Percentiles rank a stretch among this genome's conserved stretches.
Conservation (phyloP, 2,329 filamentous ascomycete species). For the Raffaelea arxii region DNA sequence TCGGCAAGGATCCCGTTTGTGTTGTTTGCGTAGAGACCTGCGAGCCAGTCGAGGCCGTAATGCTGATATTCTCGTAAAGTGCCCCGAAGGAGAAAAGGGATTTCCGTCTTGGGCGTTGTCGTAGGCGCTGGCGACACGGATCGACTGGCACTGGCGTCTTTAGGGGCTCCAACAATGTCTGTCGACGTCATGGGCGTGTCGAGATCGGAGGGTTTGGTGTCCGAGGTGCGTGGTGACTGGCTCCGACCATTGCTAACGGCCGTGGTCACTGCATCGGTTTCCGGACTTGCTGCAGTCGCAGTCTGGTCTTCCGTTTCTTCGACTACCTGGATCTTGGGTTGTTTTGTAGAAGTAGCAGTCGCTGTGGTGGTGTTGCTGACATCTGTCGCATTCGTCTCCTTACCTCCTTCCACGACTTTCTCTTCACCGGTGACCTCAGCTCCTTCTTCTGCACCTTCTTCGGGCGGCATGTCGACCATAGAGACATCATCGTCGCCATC, state of each 20-base stretch:
- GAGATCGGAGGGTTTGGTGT: slow-evolving; percentile 40
- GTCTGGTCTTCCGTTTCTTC: slow-evolving; percentile 20
- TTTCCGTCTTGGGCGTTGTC: slow-evolving; percentile 48
- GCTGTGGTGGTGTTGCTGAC: no score
- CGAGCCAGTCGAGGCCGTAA: slow-evolving; percentile 93
- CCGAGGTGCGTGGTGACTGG: slow-evolving; percentile 37
- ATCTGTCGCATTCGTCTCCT: not conserved
- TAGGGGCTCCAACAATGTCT: slow-evolving; percentile 23
- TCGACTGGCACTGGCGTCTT: slow-evolving; percentile 21
- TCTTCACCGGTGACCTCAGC: no score
- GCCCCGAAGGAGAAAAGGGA: slow-evolving; percentile 77
- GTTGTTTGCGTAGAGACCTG: slow-evolving; percentile 79
- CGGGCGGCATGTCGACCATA: slow-evolving; percentile 16
- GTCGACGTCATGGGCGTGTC: slow-evolving; percentile 27
- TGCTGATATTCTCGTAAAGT: slow-evolving; percentile 93
- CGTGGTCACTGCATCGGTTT: slow-evolving; percentile 33
- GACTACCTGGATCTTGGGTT: slow-evolving; percentile 18
- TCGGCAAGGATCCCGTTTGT: slow-evolving; percentile 96
- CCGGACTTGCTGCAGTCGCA: slow-evolving; percentile 25
- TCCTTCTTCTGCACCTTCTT: not conserved
- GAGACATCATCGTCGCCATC: slow-evolving; percentile 11
- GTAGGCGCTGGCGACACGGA: slow-evolving; percentile 23
- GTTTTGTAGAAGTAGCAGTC: no score
- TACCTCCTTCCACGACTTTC: no score
- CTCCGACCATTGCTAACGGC: slow-evolving; percentile 33